These are phyloP conservation scores for Ogataea wickerhamii DNA, from an alignment of 805 yeast genomes.

Conservation along the genomic window DNA sequence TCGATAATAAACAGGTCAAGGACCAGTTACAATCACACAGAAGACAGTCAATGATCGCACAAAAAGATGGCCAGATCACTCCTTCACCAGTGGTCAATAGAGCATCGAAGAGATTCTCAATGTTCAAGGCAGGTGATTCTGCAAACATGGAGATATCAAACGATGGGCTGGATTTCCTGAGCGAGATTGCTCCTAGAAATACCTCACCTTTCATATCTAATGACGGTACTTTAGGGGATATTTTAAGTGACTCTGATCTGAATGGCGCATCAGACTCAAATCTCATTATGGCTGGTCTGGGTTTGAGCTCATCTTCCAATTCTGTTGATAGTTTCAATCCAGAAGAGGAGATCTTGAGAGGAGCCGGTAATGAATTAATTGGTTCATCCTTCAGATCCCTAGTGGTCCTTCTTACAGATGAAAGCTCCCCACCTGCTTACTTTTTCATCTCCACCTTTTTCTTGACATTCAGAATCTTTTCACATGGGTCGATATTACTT, in stretches of 20 bases:
- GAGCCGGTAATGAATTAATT: conserved; percentile 47
- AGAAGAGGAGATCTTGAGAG: conserved; percentile 48
- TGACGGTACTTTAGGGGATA: conserved; percentile 23
- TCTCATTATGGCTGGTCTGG: not conserved
- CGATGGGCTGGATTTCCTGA: conserved; percentile 44
- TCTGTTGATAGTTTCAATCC: conserved; percentile 12
- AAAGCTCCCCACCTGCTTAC: conserved; percentile 57
- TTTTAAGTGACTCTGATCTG: conserved; percentile 9
- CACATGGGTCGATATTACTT: conserved; percentile 61
- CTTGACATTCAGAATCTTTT: conserved; percentile 69
- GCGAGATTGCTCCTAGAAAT: conserved; percentile 25
- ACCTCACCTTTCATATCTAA: conserved; percentile 29
- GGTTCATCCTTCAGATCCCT: conserved; percentile 74
- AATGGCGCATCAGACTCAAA: conserved; percentile 7
- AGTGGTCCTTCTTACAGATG: conserved; percentile 64
- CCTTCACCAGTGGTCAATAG: conserved; percentile 17
- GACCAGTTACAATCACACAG: conserved; percentile 25
- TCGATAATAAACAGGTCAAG: conserved; percentile 36
- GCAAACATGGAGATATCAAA: conserved; percentile 45
- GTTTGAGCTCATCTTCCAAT: conserved; percentile 1
- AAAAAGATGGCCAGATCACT: conserved; percentile 5
- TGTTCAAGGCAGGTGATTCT: conserved; percentile 48
- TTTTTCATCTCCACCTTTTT: conserved; percentile 72
- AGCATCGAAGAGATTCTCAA: conserved; percentile 43
- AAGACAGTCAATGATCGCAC: conserved; percentile 11